Base-by-base conservation (phyloP, 495 filamentous ascomycete species). In the Tuber melanosporum region DNA sequence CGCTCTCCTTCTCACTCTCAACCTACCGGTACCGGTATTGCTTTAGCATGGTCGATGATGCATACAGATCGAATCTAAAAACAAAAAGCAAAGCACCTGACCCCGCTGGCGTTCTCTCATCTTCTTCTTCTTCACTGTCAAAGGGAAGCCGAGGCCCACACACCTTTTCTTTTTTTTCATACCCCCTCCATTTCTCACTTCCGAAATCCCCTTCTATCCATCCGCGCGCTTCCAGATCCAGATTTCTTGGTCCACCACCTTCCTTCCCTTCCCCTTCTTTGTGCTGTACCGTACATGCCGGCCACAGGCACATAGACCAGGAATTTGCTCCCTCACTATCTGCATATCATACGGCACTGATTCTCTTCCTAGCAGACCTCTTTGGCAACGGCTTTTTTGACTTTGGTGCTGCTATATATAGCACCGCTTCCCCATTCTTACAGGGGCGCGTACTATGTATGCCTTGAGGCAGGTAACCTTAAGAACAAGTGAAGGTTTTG, bases 201-300 rank as follows among this genome's bases (percentile, higher is more conserved):
- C 44, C 36, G 8, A 41, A 72, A 43, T 46, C 71, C 22, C 71
- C 14, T 22, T 19, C 47, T 9, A 22, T 32, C 69, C 78, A 77
- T 70, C 79, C 79, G 77, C 78, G 78, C 78, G 78, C 78, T 80
- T 80, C 78, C 78, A 78, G 71, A 78, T 57, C 49, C 47, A 52
- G 22, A n/a, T 52, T 52, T 52, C 17, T 22, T 52, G 20, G 47
- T n/a, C 19, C 19, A 22, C 47, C 32, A 32, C 32, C 32, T 1
- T 32, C 1, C 47, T 20, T 52, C n/a, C 22, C 20, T 20, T n/a
- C 39, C 66, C 57, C 42, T 14, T 32, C 41, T 0, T 5, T 41
- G 39, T 36, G 45, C 19, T 41, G 19, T 49, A 71, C 74, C 20
- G 45, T 72, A 36, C 45, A 45, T 71, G n/a, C 52, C n/a, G n/a